Evolutionary conservation across 768 basidiomycete species (phyloP).

Genomic region (Porphyrellus cyaneotinctus): DNA sequence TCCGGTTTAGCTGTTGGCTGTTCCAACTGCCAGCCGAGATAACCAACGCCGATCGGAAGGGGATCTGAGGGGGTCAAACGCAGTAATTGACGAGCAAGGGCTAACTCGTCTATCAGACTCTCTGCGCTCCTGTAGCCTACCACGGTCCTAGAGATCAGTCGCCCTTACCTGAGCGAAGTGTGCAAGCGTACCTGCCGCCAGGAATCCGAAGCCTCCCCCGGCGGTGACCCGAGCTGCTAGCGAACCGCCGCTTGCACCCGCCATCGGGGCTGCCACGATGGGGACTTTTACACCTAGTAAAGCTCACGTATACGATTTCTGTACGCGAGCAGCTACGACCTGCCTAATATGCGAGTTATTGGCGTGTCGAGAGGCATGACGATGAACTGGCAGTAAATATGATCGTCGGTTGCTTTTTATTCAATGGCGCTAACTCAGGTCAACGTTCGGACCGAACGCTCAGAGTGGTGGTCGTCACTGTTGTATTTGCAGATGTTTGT

Average conservation of each 20-base stretch:
- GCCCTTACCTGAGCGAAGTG: not conserved
- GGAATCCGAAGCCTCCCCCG: constrained; percentile 74
- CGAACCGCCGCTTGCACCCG: constrained; percentile 58
- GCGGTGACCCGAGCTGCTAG: constrained; percentile 58
- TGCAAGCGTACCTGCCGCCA: constrained; percentile 49
- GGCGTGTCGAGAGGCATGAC: constrained; percentile 32
- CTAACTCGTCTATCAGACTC: constrained; percentile 47
- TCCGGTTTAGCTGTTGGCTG: constrained; percentile 36
- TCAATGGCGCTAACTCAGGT: not conserved
- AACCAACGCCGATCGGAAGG: constrained; percentile 69
- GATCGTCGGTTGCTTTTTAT: not conserved
- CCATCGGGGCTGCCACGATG: constrained; percentile 67
- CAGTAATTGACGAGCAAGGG: constrained; percentile 46
- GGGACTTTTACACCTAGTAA: constrained; percentile 52
- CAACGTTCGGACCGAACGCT: not conserved
- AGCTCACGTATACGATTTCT: not conserved
- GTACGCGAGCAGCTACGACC: constrained; percentile 11
- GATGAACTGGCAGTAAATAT: not conserved
- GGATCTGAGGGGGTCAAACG: constrained; percentile 28
- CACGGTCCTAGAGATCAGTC: constrained; percentile 5
- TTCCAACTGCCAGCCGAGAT: constrained; percentile 69
- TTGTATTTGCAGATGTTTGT: constrained; percentile 36
- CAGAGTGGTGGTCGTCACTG: not conserved
- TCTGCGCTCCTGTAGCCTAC: constrained; percentile 48
- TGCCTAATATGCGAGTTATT: constrained; percentile 52